Evolutionary conservation across 83 land plant species (phyloP).

Genomic region (Picea abies): DNA sequence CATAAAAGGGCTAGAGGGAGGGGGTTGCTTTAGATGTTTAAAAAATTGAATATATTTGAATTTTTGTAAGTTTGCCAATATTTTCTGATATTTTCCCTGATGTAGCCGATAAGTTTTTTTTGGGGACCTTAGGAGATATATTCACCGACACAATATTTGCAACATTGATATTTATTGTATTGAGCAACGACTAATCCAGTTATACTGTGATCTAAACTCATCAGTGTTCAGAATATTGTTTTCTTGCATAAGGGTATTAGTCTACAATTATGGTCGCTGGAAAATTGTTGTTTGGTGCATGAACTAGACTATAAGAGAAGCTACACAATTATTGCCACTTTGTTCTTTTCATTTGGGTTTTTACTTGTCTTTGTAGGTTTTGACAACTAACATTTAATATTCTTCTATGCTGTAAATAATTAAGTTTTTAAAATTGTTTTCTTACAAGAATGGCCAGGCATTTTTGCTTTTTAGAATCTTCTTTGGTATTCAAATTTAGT

Average conservation of each 20-base stretch:
- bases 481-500: background rate
- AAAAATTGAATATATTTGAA: no score
- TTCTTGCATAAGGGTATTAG: background rate
- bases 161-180: background rate
- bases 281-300: background rate
- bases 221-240: background rate
- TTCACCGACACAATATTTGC: no score
- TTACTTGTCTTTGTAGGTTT: background rate
- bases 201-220: background rate
- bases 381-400: background rate
- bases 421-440: background rate
- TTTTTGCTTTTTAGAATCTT: background rate
- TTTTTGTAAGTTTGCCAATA: no score
- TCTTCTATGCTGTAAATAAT: background rate
- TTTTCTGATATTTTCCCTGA: no score
- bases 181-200: background rate
- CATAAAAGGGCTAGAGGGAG: no score
- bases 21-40: no score
- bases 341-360: background rate
- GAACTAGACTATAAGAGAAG: background rate
- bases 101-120: no score
- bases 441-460: no score
- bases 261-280: background rate
- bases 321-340: background rate
- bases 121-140: no score